Base-by-base conservation (phyloP, 1,284 basidiomycete species). In the Cutaneotrichosporon spelunceum region DNA sequence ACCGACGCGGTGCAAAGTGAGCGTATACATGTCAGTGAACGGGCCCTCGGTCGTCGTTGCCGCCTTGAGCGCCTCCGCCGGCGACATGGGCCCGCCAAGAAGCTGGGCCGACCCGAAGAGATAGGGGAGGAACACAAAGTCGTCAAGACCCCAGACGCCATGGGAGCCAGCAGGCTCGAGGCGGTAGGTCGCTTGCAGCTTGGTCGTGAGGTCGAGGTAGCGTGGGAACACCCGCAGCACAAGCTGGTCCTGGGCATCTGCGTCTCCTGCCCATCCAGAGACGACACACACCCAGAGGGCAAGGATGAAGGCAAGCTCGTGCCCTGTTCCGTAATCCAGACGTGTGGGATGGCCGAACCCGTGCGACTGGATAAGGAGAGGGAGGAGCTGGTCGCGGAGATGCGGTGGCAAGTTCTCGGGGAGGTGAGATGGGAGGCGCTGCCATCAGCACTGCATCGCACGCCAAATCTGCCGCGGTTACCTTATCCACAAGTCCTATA, bases 101-200 rank as follows among this genome's bases (percentile, higher is more conserved):
- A 98, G 82, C 78, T 98, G 92, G 2, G 87, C 91, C 64, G 93
- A 91, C 5, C 95, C 95, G 72, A 96, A 90, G 10, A 96, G 84
- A 75, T 98, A 98, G 26, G 89, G 88, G 26, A 96, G 81, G 79
- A 96, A 96, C 57, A 85, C 86, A 65, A 89, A 96, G 75, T 99
- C 96, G 75, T 99, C 93, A 36, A 99, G 81, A 0, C 95, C 95
- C 95, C 95, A 99, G 0, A 98, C 95, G 9, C 95, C 95, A 72
- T 99, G 96, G 66, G 90, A 93, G 3, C 95, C 95, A 0, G 95
- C 95, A 4, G 96, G 95, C 78, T 99, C 95, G 8, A 99, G 85
- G 50, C 84, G 86, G 75, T 98, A 99, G 26, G 86, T 85, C 70
- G 92, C 89, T 74, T 99, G 96, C 33, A 97, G 82, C 56, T 84